A percentile compares a stretch with the other conserved stretches of the same genome.
phyloP scores from a whole-genome alignment of 192 early-diverging fungal genomes.

The Rhizoclosmatium sp. region DNA sequence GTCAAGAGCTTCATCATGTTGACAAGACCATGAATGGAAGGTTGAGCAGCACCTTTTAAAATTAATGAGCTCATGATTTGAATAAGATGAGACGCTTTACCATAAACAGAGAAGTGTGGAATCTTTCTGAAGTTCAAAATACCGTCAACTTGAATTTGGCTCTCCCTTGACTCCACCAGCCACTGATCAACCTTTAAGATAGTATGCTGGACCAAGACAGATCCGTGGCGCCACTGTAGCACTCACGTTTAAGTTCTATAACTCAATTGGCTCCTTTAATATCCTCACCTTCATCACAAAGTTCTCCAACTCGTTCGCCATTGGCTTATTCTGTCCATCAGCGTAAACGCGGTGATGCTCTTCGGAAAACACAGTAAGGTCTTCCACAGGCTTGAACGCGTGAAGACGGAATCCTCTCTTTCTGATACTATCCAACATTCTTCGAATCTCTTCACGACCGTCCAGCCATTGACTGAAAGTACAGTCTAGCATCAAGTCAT shows the following conservation, averaged over 20 bases:
- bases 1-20: constrained; percentile 49
- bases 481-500: constrained; percentile 1
- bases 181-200: constrained; percentile 72
- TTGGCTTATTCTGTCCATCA: constrained; percentile 12
- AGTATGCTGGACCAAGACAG: constrained; percentile 62
- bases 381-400: constrained; percentile 67
- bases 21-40: constrained; percentile 64
- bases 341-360: constrained; percentile 14
- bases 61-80: neutral
- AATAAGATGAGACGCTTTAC: neutral
- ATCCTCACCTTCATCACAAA: constrained; percentile 61
- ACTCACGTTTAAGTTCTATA: neutral
- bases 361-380: constrained; percentile 54
- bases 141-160: constrained; percentile 53
- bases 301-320: constrained; percentile 60
- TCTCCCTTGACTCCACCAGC: constrained; percentile 33
- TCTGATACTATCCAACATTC: constrained; percentile 62
- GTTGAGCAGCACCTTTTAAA: constrained; percentile 62
- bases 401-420: constrained; percentile 50
- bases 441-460: constrained; percentile 55
- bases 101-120: constrained; percentile 35
- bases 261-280: too few relatives aligned
- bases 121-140: constrained; percentile 62
- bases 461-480: constrained; percentile 45
- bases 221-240: constrained; percentile 55